Base-by-base conservation (phyloP, 192 early-diverging fungal species). In the Backusella tarrabulga region DNA sequence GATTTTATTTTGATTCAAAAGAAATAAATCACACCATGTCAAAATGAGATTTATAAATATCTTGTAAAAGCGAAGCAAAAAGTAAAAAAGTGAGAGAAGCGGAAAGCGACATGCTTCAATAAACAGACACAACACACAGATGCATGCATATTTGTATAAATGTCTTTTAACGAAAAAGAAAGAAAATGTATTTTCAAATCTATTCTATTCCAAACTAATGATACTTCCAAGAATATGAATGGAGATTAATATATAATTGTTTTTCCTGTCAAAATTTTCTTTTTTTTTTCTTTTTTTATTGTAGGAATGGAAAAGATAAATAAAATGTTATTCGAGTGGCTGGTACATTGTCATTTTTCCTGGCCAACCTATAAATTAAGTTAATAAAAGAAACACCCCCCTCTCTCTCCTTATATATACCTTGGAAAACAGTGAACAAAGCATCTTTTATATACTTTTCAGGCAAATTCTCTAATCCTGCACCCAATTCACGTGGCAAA, bases 401-500 rank as follows among this genome's bases (percentile, higher is more conserved):
- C 9, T 21, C 15, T 52, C 9, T 7, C 32, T 23, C 17, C 29
- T n/a, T 54, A n/a, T 29, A 2, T 32, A 34, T 21, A 78, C 77
- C 71, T 67, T 35, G 52, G 35, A 78, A 78, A 11, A 32, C 67
- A 2, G 72, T 73, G 15, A 73, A 72, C 9, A 68, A 42, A 52
- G 50, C 26, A 12, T 73, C 71, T 26, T 78, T 78, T 15, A 73
- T 63, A 46, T 68, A 67, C 42, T 73, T 78, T 40, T 67, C 42
- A 26, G 72, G 56, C n/a, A 78, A 40, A 42, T 26, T 63, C 11
- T 78, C 77, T 38, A 78, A 41, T 26, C 71, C 77, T 29, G 63
- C 69, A 23, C 71, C 77, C 6, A 78, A 71, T 35, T 73, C 77
- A 23, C 32, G 56, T 44, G 79, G 83, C 5, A 81, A 68, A 44